Evolutionary conservation across 2,329 filamentous ascomycete species (phyloP).

Genomic region (Fusarium piperis): DNA sequence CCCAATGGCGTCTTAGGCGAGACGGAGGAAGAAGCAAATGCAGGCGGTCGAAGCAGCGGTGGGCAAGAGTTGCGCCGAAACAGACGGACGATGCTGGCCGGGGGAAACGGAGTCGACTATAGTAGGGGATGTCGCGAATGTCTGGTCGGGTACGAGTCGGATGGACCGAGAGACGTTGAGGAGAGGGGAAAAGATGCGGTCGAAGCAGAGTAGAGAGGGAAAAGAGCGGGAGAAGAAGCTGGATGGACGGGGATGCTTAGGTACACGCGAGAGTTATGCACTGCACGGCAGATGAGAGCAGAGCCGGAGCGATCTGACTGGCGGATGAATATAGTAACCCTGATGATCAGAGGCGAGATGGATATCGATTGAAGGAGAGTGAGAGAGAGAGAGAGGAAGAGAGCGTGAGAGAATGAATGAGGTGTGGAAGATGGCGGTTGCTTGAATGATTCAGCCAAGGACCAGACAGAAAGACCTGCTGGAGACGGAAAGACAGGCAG

Average conservation of each 20-base stretch:
- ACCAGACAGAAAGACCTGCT: slow-evolving; percentile 1
- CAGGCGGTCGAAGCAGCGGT: slow-evolving; percentile 24
- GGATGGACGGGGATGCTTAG: background rate
- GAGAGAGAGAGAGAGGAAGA: slow-evolving; percentile 19
- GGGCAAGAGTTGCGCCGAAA: slow-evolving; percentile 24
- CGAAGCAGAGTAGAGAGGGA: slow-evolving; percentile 1
- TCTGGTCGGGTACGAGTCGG: background rate
- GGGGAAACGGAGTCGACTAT: background rate
- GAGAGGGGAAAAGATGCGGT: slow-evolving; percentile 8
- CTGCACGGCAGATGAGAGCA: slow-evolving; percentile 19
- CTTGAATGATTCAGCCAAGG: slow-evolving; percentile 41
- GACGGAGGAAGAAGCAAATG: slow-evolving; percentile 34
- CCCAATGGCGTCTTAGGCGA: slow-evolving; percentile 16
- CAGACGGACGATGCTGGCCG: slow-evolving; percentile 9
- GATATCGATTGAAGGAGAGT: slow-evolving; percentile 20
- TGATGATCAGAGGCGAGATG: slow-evolving; percentile 4
- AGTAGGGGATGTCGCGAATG: background rate
- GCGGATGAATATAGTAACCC: slow-evolving; percentile 7
- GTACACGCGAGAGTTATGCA: slow-evolving; percentile 28
- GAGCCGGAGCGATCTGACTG: slow-evolving; percentile 2
- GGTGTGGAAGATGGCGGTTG: slow-evolving; percentile 15
- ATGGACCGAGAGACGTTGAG: slow-evolving; percentile 5
- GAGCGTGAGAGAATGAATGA: slow-evolving; percentile 4
- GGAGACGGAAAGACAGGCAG: background rate
- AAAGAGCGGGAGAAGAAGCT: slow-evolving; percentile 25